A percentile compares a stretch with the other conserved stretches of the same genome.
These are phyloP conservation scores for Tylopilus subfusipes DNA, from an alignment of 768 basidiomycete genomes.

Conservation along the genomic window DNA sequence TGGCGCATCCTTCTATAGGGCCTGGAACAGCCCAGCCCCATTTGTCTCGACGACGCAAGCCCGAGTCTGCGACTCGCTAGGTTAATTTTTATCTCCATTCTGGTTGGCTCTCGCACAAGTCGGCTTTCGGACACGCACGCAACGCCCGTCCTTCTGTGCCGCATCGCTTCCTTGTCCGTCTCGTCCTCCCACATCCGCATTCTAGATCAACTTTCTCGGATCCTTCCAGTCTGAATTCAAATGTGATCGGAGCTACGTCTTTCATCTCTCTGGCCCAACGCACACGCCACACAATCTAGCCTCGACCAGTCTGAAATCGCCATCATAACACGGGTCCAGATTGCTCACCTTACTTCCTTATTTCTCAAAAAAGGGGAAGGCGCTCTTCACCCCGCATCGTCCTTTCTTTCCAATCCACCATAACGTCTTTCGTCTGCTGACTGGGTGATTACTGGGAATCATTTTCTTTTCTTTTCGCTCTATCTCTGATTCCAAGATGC, in stretches of 20 bases:
- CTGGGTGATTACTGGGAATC: neutral
- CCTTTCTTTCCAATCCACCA: constrained; percentile 5
- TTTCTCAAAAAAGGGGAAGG: neutral
- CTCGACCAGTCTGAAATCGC: constrained; percentile 23
- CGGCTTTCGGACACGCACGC: constrained; percentile 13
- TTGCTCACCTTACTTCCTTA: neutral
- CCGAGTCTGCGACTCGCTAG: neutral
- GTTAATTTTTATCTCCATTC: constrained; percentile 3
- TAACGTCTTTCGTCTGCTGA: neutral
- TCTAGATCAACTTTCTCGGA: neutral
- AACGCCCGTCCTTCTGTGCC: constrained; percentile 6
- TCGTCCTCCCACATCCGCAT: neutral
- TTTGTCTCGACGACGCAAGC: neutral
- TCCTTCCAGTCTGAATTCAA: constrained; percentile 18
- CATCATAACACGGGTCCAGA: constrained; percentile 1
- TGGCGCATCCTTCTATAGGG: neutral
- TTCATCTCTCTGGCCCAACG: neutral
- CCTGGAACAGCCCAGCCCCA: constrained; percentile 1
- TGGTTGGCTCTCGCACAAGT: constrained; percentile 1
- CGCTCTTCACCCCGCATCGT: neutral
- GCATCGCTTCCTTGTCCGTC: neutral
- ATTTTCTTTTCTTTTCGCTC: neutral
- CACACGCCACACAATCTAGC: neutral
- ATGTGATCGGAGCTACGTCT: constrained; percentile 11
- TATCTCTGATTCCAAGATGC: constrained; percentile 12